Evolutionary conservation across 2,329 filamentous ascomycete species (phyloP).

Genomic region (Arthrobotrys megalospora): DNA sequence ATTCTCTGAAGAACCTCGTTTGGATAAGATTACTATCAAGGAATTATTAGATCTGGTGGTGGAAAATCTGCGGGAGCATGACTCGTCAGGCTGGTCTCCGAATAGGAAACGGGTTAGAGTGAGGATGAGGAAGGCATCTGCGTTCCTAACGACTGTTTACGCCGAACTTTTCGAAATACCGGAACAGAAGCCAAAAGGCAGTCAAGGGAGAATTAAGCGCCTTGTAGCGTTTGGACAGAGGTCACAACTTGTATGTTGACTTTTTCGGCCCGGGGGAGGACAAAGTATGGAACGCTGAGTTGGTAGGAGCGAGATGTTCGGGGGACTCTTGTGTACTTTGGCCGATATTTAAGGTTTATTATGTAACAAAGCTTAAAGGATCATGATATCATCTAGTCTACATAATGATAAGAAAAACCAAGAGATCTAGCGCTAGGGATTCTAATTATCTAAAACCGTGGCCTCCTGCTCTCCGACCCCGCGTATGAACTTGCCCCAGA

Average conservation of each 20-base stretch:
- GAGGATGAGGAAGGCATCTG: no score
- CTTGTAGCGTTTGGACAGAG: not conserved
- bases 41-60: conserved; percentile 17
- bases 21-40: not conserved
- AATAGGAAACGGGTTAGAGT: not conserved
- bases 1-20: not conserved
- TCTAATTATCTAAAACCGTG: not conserved
- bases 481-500: conserved; percentile 15
- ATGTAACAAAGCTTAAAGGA: no score
- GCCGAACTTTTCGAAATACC: conserved; percentile 6
- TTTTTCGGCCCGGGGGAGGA: no score
- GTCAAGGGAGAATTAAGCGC: not conserved
- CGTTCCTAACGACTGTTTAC: not conserved
- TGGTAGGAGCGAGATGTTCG: no score
- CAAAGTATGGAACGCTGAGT: no score
- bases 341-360: not conserved
- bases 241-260: not conserved
- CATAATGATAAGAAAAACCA: not conserved
- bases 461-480: not conserved
- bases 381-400: not conserved
- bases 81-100: no score
- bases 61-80: conserved; percentile 3
- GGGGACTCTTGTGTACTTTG: no score
- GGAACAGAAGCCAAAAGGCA: not conserved
- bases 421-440: not conserved